A percentile compares a stretch with the other conserved stretches of the same genome.
Evolutionary conservation across 768 basidiomycete species (phyloP).

Genomic region (Lactarius sanguifluus): DNA sequence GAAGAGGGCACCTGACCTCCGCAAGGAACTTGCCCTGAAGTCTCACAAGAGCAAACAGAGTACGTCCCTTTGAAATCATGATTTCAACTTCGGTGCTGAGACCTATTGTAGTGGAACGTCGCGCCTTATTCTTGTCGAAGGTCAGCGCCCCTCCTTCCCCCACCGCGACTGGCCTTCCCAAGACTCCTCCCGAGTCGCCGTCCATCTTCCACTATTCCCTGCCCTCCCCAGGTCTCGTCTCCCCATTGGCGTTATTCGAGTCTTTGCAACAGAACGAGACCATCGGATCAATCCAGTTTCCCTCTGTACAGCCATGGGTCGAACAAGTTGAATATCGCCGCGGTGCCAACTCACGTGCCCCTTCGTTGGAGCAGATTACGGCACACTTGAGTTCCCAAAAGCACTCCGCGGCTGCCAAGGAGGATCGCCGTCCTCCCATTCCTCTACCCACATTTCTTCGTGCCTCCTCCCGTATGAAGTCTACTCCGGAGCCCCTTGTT

Average conservation of each 20-base stretch:
- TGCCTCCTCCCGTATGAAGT: constrained; percentile 2
- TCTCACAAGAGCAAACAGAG: constrained; percentile 73
- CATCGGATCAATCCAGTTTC: constrained; percentile 28
- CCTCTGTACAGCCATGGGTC: constrained; percentile 49
- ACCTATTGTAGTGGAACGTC: constrained; percentile 58
- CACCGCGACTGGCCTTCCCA: constrained; percentile 54
- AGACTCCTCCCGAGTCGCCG: constrained; percentile 69
- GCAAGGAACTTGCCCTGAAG: constrained; percentile 73
- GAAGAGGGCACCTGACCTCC: constrained; percentile 57
- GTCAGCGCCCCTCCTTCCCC: constrained; percentile 66
- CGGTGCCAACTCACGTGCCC: constrained; percentile 40
- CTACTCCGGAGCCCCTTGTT: not conserved
- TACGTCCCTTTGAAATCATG: constrained; percentile 38
- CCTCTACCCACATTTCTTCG: constrained; percentile 41
- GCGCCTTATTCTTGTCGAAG: constrained; percentile 73
- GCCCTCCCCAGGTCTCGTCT: constrained; percentile 65
- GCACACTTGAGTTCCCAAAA: constrained; percentile 53
- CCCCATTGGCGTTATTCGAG: constrained; percentile 61
- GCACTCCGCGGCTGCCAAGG: constrained; percentile 33
- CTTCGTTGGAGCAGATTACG: constrained; percentile 76
- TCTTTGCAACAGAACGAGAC: constrained; percentile 35
- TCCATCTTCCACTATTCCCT: constrained; percentile 66
- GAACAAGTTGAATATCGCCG: constrained; percentile 65
- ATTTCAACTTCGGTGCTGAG: constrained; percentile 2
- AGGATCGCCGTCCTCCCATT: constrained; percentile 31